Base-by-base conservation (phyloP, 768 basidiomycete genomes). In the Neoboletus brunneissimus region DNA sequence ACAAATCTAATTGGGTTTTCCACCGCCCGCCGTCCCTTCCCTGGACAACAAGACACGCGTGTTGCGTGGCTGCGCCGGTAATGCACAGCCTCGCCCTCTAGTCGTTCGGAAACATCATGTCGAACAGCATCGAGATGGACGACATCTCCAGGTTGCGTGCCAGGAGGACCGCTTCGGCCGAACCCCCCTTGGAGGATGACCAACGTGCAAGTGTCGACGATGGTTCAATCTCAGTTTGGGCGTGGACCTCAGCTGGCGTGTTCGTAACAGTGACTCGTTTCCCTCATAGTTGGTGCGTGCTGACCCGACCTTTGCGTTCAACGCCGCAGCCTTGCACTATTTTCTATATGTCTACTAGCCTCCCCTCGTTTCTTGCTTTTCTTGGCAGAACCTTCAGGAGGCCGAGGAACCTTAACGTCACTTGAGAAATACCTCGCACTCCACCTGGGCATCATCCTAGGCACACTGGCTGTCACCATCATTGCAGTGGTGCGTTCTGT, bases 301-400 rank as follows among this genome's bases (percentile, higher is more conserved):
- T 55, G 18, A 65, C 47, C 42, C 45, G 11, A 35, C 47, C 34
- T 46, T 51, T 25, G 22, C 16, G 5, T 41, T 18, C 34, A 47
- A 48, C 48, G 23, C 49, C 27, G 23, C 58, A 80, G 77, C 56
- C 56, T 79, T n/a, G 58, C 64, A 18, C 18, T 69, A 1, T 64
- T 76, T 51, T 71, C 77, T 44, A 50, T 68, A 25, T 71, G 72
- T 61, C 72, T 84, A 47, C 65, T 80, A 4, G 64, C 82, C 32
- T 87, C 78, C 57, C 89, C 90, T 52, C 79, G 82, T 29, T 66
- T 91, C 48, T 73, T 91, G 32, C 79, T 90, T 49, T 89, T 91
- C 68, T 72, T 89, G 51, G 77, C 87, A 13, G 79, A 80, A 54
- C 73, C 80, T 3, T 70, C 74, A 47, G 71, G 70, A 10, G 73